phyloP scores from a whole-genome alignment of 306 rosid species.

The Ceratonia siliqua region DNA sequence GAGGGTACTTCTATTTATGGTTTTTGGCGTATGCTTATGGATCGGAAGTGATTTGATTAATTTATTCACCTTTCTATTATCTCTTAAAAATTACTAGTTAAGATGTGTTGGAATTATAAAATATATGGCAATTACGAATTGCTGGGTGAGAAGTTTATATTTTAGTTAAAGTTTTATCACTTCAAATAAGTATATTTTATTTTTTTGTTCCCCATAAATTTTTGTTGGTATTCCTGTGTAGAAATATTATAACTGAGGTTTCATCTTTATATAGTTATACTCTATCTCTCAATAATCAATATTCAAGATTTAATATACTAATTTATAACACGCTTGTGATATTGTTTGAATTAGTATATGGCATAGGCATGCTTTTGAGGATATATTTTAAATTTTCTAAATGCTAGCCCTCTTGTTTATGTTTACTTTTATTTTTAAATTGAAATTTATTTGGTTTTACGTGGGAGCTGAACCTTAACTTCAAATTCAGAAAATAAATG shows the following conservation, averaged over 20 bases:
- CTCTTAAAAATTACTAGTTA: slow-evolving; percentile 22
- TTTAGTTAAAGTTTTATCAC: slow-evolving; percentile 21
- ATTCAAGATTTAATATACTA: not conserved
- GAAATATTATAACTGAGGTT: slow-evolving; percentile 15
- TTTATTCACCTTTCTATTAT: slow-evolving; percentile 13
- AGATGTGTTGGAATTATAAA: slow-evolving; percentile 20
- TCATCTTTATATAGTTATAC: slow-evolving; percentile 9
- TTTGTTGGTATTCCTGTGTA: slow-evolving; percentile 2
- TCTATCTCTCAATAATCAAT: not conserved
- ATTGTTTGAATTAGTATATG: not conserved
- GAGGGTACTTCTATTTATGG: slow-evolving; percentile 7
- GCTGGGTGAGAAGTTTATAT: slow-evolving; percentile 19
- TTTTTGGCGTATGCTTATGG: slow-evolving; percentile 24
- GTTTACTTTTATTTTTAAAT: slow-evolving; percentile 10
- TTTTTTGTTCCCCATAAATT: not conserved
- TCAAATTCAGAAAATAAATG: not conserved
- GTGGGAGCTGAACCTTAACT: not conserved
- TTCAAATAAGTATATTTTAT: slow-evolving; percentile 12
- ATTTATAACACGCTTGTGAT: slow-evolving; percentile 9
- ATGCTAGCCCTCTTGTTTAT: not conserved
- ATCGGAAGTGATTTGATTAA: slow-evolving; percentile 32
- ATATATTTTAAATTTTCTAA: slow-evolving; percentile 17
- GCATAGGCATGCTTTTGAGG: slow-evolving; percentile 19
- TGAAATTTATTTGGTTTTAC: not conserved
- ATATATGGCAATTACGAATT: slow-evolving; percentile 8